Base-by-base conservation (phyloP, 2,329 filamentous ascomycete genomes). In the Colletotrichum viniferum region DNA sequence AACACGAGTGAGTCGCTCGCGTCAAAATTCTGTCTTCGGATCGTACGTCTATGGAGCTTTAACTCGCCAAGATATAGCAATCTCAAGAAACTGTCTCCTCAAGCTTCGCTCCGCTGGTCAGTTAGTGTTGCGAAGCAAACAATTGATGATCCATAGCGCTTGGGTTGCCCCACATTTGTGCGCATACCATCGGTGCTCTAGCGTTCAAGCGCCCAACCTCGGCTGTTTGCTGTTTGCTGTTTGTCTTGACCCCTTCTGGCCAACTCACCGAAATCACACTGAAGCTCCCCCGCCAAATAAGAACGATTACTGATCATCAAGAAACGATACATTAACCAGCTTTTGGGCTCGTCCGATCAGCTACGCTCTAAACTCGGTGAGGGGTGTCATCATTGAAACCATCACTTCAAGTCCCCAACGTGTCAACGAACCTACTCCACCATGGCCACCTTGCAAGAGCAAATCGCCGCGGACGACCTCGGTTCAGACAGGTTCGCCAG, bases 401-500 rank as follows among this genome's bases (percentile, higher is more conserved):
- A 34, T 64, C 14, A 21, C 18, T 28, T 4, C 14, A 60, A 48
- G 43, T 56, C 34, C 38, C 30, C 16, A 24, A 28, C 21, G n/a
- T 7, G 10, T 26, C 38, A 18, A 24, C 63, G 26, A 24, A 16
- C 34, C 21, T 52, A 52, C 58, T 21, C 32, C 26, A 38, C 63
- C 5, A 73, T 76, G 73, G 70, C 73, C 69, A 43, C 73, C 8
- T 21, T 76, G 16, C 69, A 69, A 26, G 73, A 76, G 28, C 67
- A 77, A 36, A 52, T 77, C 36, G 63, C 68, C 26, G 72, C 75
- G 7, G 67, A 76, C 30, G 56, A 68, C 13, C 13, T 72, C 43
- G 72, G 73, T 21, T 56, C 58, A 4, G 72, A 76, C 14, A 77
- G 79, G 36, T 84, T 78, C 61, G 77, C 80, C 56, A 82, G 82